These are phyloP conservation scores for Nepenthes alata DNA, from an alignment of 179 eudicot genomes.

Conservation along the genomic window DNA sequence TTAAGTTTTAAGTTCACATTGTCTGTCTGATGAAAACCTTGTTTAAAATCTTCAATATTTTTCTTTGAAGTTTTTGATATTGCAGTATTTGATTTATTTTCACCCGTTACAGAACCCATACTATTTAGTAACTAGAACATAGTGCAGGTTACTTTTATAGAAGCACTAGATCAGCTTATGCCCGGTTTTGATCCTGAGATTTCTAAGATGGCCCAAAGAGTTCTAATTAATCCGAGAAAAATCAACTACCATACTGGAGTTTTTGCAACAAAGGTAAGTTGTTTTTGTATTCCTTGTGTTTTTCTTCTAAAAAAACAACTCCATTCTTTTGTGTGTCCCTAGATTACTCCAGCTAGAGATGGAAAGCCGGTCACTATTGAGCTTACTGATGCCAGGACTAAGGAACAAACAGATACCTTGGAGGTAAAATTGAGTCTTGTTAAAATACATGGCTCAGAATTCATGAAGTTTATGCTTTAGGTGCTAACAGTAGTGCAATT, in stretches of 20 bases:
- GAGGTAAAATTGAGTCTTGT: constrained; percentile 38
- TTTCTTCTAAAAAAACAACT: constrained; percentile 7
- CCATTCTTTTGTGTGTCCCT: constrained; percentile 12
- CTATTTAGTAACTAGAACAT: neutral
- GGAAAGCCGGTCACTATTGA: constrained; percentile 95
- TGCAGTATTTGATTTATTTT: no score
- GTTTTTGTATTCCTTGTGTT: neutral
- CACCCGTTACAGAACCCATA: neutral
- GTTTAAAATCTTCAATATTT: no score
- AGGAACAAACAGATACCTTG: constrained; percentile 69
- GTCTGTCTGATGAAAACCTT: no score
- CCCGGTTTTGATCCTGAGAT: constrained; percentile 99
- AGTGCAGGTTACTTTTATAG: constrained; percentile 85
- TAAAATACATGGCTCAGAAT: no score
- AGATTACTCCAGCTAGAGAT: constrained; percentile 98
- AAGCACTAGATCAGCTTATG: constrained; percentile 98
- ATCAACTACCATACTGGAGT: constrained; percentile 96
- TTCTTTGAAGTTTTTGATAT: no score
- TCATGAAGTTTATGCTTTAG: no score
- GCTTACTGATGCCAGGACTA: constrained; percentile 96
- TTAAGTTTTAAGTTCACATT: no score
- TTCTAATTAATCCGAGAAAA: constrained; percentile 87
- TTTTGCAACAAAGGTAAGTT: constrained; percentile 87
- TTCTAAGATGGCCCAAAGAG: constrained; percentile 91
- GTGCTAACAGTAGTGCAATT: no score